Conservation (phyloP, 345 rosid species). For the Capsella bursapastoris region DNA sequence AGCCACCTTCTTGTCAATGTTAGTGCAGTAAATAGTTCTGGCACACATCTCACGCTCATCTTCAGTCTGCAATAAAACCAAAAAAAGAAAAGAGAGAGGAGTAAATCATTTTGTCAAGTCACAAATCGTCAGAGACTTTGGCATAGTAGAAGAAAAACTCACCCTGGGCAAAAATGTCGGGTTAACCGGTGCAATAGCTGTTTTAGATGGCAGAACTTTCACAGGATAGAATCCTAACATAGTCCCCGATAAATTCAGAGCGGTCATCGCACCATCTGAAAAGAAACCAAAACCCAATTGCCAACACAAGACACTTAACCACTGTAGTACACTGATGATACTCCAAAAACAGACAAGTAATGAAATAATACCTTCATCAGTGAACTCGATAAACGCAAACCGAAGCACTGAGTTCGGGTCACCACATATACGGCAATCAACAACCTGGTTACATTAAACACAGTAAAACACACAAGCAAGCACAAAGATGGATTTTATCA, state of each 20-base stretch:
- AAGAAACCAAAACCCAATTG: background rate
- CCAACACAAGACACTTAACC: constrained; percentile 31
- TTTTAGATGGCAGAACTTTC: constrained; percentile 87
- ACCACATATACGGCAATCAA: constrained; percentile 96
- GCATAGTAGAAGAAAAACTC: constrained; percentile 23
- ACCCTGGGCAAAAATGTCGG: constrained; percentile 97
- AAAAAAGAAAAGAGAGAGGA: background rate
- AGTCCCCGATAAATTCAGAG: constrained; percentile 79
- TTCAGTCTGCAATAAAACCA: constrained; percentile 54
- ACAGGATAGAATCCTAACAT: constrained; percentile 96
- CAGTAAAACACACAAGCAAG: constrained; percentile 33
- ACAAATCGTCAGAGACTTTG: background rate
- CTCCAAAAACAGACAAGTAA: constrained; percentile 8
- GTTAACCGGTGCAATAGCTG: constrained; percentile 97
- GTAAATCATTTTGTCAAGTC: constrained; percentile 20
- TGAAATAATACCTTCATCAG: constrained; percentile 70
- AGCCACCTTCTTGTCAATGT: constrained; percentile 91
- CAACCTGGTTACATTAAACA: constrained; percentile 58
- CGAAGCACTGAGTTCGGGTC: constrained; percentile 95
- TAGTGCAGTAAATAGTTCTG: constrained; percentile 92
- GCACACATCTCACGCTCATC: constrained; percentile 97
- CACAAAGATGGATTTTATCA: background rate
- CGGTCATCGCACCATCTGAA: constrained; percentile 78
- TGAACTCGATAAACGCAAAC: constrained; percentile 93
- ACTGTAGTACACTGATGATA: background rate